phyloP scores from a whole-genome alignment of 139 green algal genomes.

The Tetradesmus obliquus region DNA sequence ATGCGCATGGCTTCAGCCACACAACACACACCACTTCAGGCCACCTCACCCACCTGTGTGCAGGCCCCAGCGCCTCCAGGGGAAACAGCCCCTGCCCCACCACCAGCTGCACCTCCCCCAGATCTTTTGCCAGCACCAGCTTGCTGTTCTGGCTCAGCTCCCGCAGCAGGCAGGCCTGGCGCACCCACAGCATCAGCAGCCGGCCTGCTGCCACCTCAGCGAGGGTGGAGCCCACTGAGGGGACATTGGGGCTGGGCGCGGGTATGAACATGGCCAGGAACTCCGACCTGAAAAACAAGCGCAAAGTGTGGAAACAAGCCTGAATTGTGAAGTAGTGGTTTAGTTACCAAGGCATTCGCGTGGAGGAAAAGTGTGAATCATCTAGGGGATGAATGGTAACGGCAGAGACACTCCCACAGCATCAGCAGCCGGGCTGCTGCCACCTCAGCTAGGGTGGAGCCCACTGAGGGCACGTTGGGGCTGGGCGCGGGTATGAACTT shows the following conservation, averaged over 20 bases:
- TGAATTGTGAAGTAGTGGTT: not conserved
- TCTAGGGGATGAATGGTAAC: not conserved
- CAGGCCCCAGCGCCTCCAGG: slow-evolving; percentile 75
- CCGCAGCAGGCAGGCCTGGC: slow-evolving; percentile 88
- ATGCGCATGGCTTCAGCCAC: not conserved
- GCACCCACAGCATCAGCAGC: slow-evolving; percentile 90
- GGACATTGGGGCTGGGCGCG: slow-evolving; percentile 54
- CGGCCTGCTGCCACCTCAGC: slow-evolving; percentile 84
- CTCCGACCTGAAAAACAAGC: slow-evolving; percentile 52
- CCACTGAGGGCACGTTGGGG: slow-evolving; percentile 64
- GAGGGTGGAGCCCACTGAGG: slow-evolving; percentile 68
- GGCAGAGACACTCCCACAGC: slow-evolving; percentile 76
- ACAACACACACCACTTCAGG: not conserved
- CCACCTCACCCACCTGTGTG: slow-evolving; percentile 45
- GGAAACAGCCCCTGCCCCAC: slow-evolving; percentile 81
- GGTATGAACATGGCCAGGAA: slow-evolving; percentile 73
- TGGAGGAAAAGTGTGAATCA: not conserved
- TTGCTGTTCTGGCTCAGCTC: slow-evolving; percentile 65
- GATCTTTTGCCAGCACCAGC: slow-evolving; percentile 82
- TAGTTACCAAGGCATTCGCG: too few species aligned
- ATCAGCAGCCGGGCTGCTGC: slow-evolving; percentile 85
- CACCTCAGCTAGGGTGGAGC: slow-evolving; percentile 72
- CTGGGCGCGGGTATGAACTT: slow-evolving; percentile 69
- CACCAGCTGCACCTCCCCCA: slow-evolving; percentile 87
- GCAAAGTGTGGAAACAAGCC: not conserved